Evolutionary conservation across 257 asterid genomes (phyloP), one percentile per base, ranked within the genome.

Genomic region (Striga asiatica): DNA sequence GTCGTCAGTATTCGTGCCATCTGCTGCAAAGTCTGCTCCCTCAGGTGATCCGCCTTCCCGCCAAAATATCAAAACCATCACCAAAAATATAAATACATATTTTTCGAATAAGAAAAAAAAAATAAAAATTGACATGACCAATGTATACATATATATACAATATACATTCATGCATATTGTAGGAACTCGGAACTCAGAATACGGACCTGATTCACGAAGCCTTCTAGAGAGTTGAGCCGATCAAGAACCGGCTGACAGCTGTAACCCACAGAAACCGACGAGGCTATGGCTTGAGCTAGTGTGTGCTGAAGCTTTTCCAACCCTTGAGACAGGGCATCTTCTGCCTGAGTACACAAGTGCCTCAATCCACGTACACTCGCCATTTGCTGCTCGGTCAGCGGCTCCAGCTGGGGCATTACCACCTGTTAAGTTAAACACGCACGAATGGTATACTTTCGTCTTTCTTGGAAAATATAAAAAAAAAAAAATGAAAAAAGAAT

Each of bases 21-120:
- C 64, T 84, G 89, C 64, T 70, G 82, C 59, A 92, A 71, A 8
- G 97, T 84, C 74, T 92, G 95, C 69, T 85, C 91, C 13, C 99
- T 80, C 1, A 92, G 93, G 56, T 92, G 85, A 74, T 92, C 99
- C 0, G 97, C 95, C 95, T 92, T n/a, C n/a, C n/a, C n/a, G n/a
- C n/a, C n/a, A n/a, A n/a, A n/a, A n/a, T n/a, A n/a, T n/a, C n/a
- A n/a, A n/a, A n/a, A n/a, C n/a, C n/a, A n/a, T n/a, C n/a, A n/a
- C n/a, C n/a, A n/a, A n/a, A n/a, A n/a, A n/a, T n/a, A n/a, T n/a
- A n/a, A n/a, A n/a, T n/a, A n/a, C n/a, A n/a, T n/a, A n/a, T n/a
- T n/a, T n/a, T n/a, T n/a, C n/a, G n/a, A n/a, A n/a, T n/a, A n/a
- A n/a, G n/a, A n/a, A n/a, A n/a, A n/a, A n/a, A n/a, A n/a, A n/a